Base-by-base conservation (phyloP, 768 basidiomycete species). In the Omphalotus guepiniiformis region DNA sequence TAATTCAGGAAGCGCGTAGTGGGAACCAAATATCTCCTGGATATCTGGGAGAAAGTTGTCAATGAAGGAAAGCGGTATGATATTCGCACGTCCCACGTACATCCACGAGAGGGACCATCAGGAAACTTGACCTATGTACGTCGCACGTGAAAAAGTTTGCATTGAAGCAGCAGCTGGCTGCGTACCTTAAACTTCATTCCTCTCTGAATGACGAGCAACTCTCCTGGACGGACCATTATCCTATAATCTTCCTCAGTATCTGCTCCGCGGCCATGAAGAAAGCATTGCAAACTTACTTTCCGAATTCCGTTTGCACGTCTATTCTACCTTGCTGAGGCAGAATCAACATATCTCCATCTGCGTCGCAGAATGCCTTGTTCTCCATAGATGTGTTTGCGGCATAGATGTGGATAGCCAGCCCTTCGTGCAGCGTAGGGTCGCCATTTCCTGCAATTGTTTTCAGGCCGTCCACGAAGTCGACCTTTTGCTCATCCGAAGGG, bases 281-380 rank as follows among this genome's bases (percentile, higher is more conserved):
- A 12, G 26, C 2, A 26, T 3, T 15, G n/a, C n/a, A n/a, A n/a
- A 66, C 78, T 53, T 53, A 82, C 81, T 72, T 78, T 43, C 83
- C 83, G 51, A 80, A 76, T 60, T 86, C 83, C 2, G 83, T 84
- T 61, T 82, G 82, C 34, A 86, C 75, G 57, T 85, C 82, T 52
- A 85, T 63, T 11, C 81, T 69, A 4, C 83, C 83, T 56, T 77
- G 71, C 58, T 83, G 76, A 7, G 83, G 83, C 15, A 84, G 64
- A 55, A 86, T 79, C 57, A 84, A 63, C 69, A 83, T 76, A 60
- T 85, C 82, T 6, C 83, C 82, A 52, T 84, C 82, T 38, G 70
- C 79, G 56, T 81, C 79, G 51, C 72, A 74, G 60, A 82, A 82
- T 2, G 82, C 82, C 54, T 67, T 72, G 46, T 75, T 78, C 29